phyloP scores from a whole-genome alignment of 2,329 filamentous ascomycete species.

The Monosporascus sp. region DNA sequence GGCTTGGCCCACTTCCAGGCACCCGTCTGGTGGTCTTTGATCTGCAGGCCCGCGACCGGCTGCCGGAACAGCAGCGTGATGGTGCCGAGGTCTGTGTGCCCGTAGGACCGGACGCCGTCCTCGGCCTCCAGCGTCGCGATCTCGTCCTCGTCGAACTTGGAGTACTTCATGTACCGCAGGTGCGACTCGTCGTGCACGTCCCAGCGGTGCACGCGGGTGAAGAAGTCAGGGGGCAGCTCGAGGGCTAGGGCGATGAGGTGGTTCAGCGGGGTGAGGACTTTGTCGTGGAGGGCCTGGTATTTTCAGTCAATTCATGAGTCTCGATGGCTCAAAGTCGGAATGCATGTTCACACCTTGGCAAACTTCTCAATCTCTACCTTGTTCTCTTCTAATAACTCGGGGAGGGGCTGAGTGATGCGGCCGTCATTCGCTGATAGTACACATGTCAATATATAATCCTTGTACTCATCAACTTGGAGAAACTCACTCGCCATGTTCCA shows the following conservation, averaged over 20 bases:
- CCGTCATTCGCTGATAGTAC: constrained; percentile 7
- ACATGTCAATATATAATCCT: neutral
- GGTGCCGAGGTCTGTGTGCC: constrained; percentile 49
- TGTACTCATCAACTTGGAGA: too few species aligned
- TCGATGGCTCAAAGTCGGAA: too few species aligned
- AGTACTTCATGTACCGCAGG: constrained; percentile 44
- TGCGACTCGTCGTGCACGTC: constrained; percentile 14
- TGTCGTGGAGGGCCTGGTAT: constrained; percentile 10
- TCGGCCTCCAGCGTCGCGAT: constrained; percentile 34
- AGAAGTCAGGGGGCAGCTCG: constrained; percentile 11
- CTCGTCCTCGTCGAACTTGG: constrained; percentile 35
- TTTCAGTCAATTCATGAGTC: neutral
- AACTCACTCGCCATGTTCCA: constrained; percentile 14
- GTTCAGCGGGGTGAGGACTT: constrained; percentile 13
- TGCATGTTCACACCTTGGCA: constrained; percentile 24
- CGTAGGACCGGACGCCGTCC: constrained; percentile 33
- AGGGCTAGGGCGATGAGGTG: constrained; percentile 13
- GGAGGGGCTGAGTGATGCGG: constrained; percentile 17
- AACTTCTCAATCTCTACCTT: constrained; percentile 53
- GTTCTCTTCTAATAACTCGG: constrained; percentile 40
- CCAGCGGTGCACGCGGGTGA: constrained; percentile 13
- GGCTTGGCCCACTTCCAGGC: constrained; percentile 41
- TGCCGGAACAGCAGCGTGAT: constrained; percentile 51
- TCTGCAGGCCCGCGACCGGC: constrained; percentile 48
- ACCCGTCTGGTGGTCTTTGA: constrained; percentile 34